Conservation (phyloP, 306 rosid species). For the Prunus armeniaca region DNA sequence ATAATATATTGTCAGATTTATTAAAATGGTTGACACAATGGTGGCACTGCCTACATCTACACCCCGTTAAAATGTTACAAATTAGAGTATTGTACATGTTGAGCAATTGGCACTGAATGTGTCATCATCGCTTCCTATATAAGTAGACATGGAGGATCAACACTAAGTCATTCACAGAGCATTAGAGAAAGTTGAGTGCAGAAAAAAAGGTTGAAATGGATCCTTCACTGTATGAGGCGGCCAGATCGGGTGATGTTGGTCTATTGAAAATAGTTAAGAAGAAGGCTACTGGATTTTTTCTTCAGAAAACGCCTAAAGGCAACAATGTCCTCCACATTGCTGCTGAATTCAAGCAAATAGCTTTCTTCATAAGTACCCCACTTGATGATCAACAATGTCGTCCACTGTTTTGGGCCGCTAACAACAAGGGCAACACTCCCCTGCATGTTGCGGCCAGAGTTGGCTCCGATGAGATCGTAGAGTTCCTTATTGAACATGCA, state of each 20-base stretch:
- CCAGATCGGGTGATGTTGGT: background rate
- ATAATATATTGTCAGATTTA: no score
- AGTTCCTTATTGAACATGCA: background rate
- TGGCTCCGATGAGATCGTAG: background rate
- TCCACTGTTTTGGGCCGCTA: background rate
- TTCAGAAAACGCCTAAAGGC: background rate
- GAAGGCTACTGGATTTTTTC: background rate
- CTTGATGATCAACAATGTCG: background rate
- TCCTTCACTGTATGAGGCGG: background rate
- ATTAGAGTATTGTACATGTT: no score
- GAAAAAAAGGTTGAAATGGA: background rate
- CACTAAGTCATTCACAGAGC: no score
- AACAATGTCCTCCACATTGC: background rate
- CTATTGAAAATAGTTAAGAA: background rate
- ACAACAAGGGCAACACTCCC: conserved; percentile 26
- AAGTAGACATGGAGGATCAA: no score
- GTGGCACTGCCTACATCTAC: no score
- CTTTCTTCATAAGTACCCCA: no score
- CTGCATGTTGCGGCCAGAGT: conserved; percentile 14
- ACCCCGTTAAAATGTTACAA: no score
- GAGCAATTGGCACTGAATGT: no score
- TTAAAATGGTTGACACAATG: no score
- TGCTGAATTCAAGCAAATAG: background rate
- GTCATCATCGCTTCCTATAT: no score
- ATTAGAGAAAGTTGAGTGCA: no score